These are phyloP conservation scores for Neurospora sp. DNA, from an alignment of 495 filamentous ascomycete genomes.

Conservation along the genomic window DNA sequence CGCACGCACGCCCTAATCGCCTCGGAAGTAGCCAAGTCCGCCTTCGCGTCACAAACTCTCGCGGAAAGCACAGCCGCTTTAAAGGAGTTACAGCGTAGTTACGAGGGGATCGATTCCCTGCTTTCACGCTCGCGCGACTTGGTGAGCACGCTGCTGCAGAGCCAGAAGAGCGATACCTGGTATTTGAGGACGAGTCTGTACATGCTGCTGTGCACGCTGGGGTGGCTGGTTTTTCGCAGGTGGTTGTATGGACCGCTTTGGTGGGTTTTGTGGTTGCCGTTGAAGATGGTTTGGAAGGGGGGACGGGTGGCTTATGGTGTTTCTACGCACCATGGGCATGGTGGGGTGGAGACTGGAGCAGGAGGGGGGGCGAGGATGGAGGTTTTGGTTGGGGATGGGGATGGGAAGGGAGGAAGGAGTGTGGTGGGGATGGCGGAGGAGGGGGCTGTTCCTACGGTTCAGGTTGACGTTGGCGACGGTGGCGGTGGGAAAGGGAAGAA, in stretches of 20 bases:
- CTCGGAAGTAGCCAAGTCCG: constrained; percentile 67
- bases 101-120: constrained; percentile 66
- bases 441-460: constrained; percentile 37
- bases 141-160: constrained; percentile 66
- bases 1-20: constrained; percentile 80
- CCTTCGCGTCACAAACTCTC: constrained; percentile 82
- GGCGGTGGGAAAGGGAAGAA: background rate
- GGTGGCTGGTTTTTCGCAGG: constrained; percentile 77
- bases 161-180: constrained; percentile 93
- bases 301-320: constrained; percentile 35
- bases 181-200: constrained; percentile 85
- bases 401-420: constrained; percentile 9
- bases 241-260: constrained; percentile 82
- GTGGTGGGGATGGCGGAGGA: constrained; percentile 37
- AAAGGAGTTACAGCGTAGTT: constrained; percentile 64
- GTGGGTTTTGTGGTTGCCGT: constrained; percentile 76
- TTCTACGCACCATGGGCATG: constrained; percentile 21
- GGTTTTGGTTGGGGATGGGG: constrained; percentile 11
- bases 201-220: constrained; percentile 62
- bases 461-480: constrained; percentile 11
- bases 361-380: constrained; percentile 21
- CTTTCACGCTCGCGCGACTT: constrained; percentile 63
- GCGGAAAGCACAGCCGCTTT: constrained; percentile 73
- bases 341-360: constrained; percentile 10
- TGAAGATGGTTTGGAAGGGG: constrained; percentile 47